Evolutionary conservation across 225 moss, liverwort and hornwort species (phyloP).

Genomic region (Asterella californica): DNA sequence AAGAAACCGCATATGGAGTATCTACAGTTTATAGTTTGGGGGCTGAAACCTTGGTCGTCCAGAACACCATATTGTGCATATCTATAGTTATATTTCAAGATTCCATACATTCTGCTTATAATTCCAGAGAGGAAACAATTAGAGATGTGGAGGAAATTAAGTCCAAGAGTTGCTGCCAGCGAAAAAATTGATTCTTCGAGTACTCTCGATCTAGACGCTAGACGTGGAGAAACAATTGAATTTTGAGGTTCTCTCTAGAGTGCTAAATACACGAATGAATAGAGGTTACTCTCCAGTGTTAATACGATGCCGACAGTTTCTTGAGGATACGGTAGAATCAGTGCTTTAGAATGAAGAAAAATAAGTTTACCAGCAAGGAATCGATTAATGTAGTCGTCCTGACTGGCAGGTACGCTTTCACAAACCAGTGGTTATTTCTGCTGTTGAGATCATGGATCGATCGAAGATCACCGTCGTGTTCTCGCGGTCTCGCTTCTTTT

Average conservation of each 20-base stretch:
- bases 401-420: slow-evolving; percentile 74
- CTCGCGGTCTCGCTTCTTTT: too few relatives aligned
- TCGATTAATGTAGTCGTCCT: neutral
- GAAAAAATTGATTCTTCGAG: neutral
- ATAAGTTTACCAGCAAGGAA: neutral
- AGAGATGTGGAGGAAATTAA: neutral
- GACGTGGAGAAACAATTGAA: neutral
- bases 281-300: neutral
- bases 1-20: too few relatives aligned
- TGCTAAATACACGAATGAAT: neutral
- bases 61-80: neutral
- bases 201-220: neutral
- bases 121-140: neutral
- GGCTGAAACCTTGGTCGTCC: too few relatives aligned
- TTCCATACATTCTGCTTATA: neutral
- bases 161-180: too few relatives aligned
- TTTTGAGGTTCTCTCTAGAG: neutral
- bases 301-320: neutral
- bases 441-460: slow-evolving; percentile 85
- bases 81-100: neutral
- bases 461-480: too few relatives aligned
- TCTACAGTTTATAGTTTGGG: too few relatives aligned
- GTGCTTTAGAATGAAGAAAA: neutral
- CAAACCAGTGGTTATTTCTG: slow-evolving; percentile 91
- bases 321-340: neutral